phyloP scores from a whole-genome alignment of 2,329 filamentous ascomycete species.

The Aspergillus jensenii region DNA sequence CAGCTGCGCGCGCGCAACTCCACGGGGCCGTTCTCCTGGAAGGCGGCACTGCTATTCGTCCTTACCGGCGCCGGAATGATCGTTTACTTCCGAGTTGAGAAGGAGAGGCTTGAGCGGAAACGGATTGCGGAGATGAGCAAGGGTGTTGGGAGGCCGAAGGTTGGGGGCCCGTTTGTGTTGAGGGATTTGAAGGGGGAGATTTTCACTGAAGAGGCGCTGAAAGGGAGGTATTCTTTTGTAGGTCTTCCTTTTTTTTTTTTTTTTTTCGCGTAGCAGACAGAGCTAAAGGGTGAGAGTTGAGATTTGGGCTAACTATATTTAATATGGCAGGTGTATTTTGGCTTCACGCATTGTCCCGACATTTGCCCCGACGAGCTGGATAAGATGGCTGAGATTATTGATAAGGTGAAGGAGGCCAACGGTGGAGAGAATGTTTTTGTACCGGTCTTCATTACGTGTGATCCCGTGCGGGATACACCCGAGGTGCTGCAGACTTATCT shows the following conservation, averaged over 20 bases:
- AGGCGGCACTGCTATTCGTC: conserved; percentile 83
- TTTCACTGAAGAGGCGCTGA: conserved; percentile 77
- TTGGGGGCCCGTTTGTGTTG: conserved; percentile 82
- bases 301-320: conserved; percentile 2
- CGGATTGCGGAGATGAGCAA: conserved; percentile 89
- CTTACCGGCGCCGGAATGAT: conserved; percentile 73
- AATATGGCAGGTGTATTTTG: conserved; percentile 78
- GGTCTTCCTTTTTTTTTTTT: conserved; percentile 18
- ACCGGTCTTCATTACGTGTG: conserved; percentile 92
- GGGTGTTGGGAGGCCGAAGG: conserved; percentile 87
- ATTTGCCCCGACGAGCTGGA: conserved; percentile 99
- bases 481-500: conserved; percentile 82
- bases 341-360: conserved; percentile 96
- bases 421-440: conserved; percentile 53
- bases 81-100: conserved; percentile 91
- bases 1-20: conserved; percentile 40
- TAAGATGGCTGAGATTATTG: conserved; percentile 97
- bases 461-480: conserved; percentile 87
- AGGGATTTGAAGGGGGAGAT: conserved; percentile 76
- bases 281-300: background rate
- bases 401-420: conserved; percentile 55
- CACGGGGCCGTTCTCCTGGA: conserved; percentile 80
- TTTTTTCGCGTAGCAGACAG: background rate
- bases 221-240: conserved; percentile 71
- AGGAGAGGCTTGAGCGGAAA: conserved; percentile 84